Evolutionary conservation across 805 yeast genomes (phyloP).

Genomic region (Pichia eremophila): DNA sequence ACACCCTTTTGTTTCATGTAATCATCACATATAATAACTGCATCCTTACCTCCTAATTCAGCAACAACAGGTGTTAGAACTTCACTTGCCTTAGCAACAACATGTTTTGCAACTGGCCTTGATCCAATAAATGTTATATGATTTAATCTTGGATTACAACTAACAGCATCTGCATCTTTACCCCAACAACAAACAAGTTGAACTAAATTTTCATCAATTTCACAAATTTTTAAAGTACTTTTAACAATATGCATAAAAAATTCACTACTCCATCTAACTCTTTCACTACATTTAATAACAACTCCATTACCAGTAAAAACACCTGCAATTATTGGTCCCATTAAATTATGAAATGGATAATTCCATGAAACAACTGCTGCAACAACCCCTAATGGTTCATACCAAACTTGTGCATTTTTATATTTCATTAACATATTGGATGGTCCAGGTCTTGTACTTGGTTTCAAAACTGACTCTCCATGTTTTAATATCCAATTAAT

Average conservation of each 20-base stretch:
- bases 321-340: conserved; percentile 89
- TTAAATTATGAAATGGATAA: conserved; percentile 87
- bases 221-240: conserved; percentile 63
- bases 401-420: conserved; percentile 87
- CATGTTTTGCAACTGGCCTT: conserved; percentile 87
- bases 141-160: conserved; percentile 70
- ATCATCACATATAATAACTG: conserved; percentile 80
- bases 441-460: conserved; percentile 80
- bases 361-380: conserved; percentile 95
- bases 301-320: conserved; percentile 87
- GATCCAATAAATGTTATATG: conserved; percentile 96
- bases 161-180: conserved; percentile 81
- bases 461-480: conserved; percentile 64
- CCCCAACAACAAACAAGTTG: conserved; percentile 79
- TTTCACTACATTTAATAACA: conserved; percentile 89
- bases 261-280: conserved; percentile 89
- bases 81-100: conserved; percentile 72
- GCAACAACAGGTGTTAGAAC: conserved; percentile 91
- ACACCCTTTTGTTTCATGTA: conserved; percentile 40
- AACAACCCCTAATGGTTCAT: conserved; percentile 86
- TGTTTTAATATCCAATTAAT: conserved; percentile 80
- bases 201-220: conserved; percentile 70
- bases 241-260: conserved; percentile 67
- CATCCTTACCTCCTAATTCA: conserved; percentile 95
- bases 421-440: conserved; percentile 76